phyloP scores from a whole-genome alignment of 768 basidiomycete species.

The Hortiboletus campestris region DNA sequence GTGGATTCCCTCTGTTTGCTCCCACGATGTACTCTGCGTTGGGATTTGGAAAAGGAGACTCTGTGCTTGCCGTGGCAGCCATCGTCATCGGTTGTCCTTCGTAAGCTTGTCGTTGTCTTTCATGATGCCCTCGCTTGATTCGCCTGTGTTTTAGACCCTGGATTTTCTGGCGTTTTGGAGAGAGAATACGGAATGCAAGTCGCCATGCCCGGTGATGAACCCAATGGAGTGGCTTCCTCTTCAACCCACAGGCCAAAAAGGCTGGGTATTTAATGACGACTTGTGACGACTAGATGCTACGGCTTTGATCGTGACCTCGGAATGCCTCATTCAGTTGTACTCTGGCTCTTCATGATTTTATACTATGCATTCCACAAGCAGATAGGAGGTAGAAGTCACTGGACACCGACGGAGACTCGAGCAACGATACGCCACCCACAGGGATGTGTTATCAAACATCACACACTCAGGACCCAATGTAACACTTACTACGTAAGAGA shows the following conservation, averaged over 20 bases:
- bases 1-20: no score
- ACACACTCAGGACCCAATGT: neutral
- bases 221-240: neutral
- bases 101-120: neutral
- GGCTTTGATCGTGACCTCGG: neutral
- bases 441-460: neutral
- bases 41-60: no score
- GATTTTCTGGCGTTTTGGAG: constrained; percentile 45
- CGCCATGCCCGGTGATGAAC: constrained; percentile 32
- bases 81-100: no score
- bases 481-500: no score
- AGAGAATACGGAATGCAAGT: constrained; percentile 49
- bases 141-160: constrained; percentile 38
- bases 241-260: neutral
- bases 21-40: no score
- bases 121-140: constrained; percentile 25
- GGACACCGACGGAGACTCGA: neutral
- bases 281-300: no score
- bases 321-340: neutral
- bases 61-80: no score
- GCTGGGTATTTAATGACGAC: neutral
- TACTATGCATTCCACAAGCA: no score
- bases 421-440: neutral
- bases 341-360: neutral
- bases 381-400: no score